Base-by-base conservation (phyloP, 2,329 filamentous ascomycete species). In the Fusarium keratoplasticum region DNA sequence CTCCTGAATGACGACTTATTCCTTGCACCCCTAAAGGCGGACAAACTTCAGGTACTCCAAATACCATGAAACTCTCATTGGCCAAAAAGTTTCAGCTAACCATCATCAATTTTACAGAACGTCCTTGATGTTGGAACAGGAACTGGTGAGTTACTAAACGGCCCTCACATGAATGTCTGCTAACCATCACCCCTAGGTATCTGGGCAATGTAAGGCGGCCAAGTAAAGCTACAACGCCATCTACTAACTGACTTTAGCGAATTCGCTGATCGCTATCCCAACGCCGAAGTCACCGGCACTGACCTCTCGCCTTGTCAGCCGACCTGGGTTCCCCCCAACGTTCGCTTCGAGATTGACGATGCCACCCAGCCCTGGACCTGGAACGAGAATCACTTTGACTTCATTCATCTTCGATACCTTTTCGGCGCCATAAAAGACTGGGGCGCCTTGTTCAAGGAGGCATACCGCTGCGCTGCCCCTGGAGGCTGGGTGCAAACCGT, bases 311-410 rank as follows among this genome's bases (percentile, higher is more conserved):
- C 60, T 11, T 62, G 60, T 2, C 60, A 63, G 25, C 61, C 61
- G 10, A n/a, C 20, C 10, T 63, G 44, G 61, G 61, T 63, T 31
- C 44, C 61, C 14, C 61, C 61, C 8, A 55, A 63, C 18, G 44
- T 63, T 16, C 61, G 61, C 18, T 63, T 63, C 47, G 44, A 54
- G 7, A 54, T 63, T 33, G 61, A 55, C 31, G 61, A 63, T 40
- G 47, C 61, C 10, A 63, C 61, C 8, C 44, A 31, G 14, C 33
- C 61, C 10, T 63, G 61, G 47, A 31, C 61, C 6, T 63, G 61
- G 61, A 18, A 33, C 9, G 44, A 55, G 2, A 55, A 63, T 6
- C 25, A 31, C 18, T 63, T 55, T 4, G 61, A 63, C 18, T 63
- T 63, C n/a, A 55, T 55, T n/a, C 61, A 63, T 35, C 33, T 63